phyloP scores from a whole-genome alignment of 2,329 filamentous ascomycete genomes.

The Fusarium sp. region DNA sequence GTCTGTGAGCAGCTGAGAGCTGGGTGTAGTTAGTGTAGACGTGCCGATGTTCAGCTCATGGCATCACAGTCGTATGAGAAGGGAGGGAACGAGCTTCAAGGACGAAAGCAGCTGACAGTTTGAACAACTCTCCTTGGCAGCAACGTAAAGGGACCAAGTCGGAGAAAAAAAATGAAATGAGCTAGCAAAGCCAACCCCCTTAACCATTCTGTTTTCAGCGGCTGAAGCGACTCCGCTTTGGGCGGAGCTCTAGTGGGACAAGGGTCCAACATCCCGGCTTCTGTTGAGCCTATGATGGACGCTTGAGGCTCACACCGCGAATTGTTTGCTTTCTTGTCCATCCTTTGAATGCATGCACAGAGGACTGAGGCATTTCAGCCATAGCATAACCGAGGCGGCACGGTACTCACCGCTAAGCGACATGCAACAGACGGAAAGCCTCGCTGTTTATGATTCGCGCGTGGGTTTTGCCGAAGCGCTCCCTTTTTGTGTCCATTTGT shows the following conservation, averaged over 20 bases:
- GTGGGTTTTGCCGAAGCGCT: not conserved
- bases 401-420: not conserved
- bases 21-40: not conserved
- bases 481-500: not conserved
- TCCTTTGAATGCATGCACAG: not conserved
- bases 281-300: not conserved
- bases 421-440: not conserved
- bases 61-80: not conserved
- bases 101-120: not conserved
- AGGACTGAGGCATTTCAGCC: not conserved
- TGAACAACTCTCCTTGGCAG: not conserved
- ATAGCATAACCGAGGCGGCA: not conserved
- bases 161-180: not conserved
- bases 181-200: conserved; percentile 1
- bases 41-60: not conserved
- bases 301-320: not conserved
- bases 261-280: not conserved
- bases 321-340: not conserved
- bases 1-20: not conserved
- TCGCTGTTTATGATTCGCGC: not conserved
- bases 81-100: not conserved
- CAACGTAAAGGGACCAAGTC: not conserved
- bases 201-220: not conserved
- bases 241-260: not conserved
- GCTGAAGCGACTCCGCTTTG: not conserved